Evolutionary conservation across 108 stramenopile genomes (phyloP), one percentile per base, ranked within the genome.

Genomic region (Fragilaria crotonensis): DNA sequence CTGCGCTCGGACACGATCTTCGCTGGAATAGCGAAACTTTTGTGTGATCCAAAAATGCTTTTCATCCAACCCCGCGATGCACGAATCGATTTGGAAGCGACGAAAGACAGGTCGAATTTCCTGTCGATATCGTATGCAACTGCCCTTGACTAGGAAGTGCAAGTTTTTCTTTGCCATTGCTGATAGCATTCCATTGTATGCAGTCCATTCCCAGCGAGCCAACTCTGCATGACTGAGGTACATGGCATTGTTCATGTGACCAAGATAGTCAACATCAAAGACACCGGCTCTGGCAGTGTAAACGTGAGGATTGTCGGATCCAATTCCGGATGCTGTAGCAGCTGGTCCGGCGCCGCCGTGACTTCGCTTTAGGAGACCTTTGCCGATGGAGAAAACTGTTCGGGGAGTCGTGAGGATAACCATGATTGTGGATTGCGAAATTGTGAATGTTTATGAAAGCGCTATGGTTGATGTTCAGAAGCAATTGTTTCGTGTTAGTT

Each of bases 241-340:
- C 21, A 77, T 64, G 27, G 86, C 86, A 57, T 88, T 84, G 54
- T 88, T 88, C 76, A 84, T 66, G 48, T 88, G 86, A 31, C 68
- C 64, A 60, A 81, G 48, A 19, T 73, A 62, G 49, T 88, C 86
- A 0, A 80, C 62, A 51, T 88, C 86, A 57, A 84, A 80, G 20
- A 84, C n/a, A 2, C 80, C 80, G 19, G 64, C 77, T 11, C 77
- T 65, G 3, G 76, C 73, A n/a, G 62, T 70, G 58, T 76, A 80
- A 29, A 70, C 51, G 55, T 77, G 65, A 18, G 68, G 63, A 18
- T 70, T 66, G 36, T 41, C 36, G 11, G 11, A 11, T 41, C 36
- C 36, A 41, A 41, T 14, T 11, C 36, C 36, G 11, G 36, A 41
- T 14, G 14, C 7, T 11, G 36, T 41, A 11, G 36, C 14, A 14